Evolutionary conservation across 2,329 filamentous ascomycete genomes (phyloP).

Genomic region (Didymella exigua): DNA sequence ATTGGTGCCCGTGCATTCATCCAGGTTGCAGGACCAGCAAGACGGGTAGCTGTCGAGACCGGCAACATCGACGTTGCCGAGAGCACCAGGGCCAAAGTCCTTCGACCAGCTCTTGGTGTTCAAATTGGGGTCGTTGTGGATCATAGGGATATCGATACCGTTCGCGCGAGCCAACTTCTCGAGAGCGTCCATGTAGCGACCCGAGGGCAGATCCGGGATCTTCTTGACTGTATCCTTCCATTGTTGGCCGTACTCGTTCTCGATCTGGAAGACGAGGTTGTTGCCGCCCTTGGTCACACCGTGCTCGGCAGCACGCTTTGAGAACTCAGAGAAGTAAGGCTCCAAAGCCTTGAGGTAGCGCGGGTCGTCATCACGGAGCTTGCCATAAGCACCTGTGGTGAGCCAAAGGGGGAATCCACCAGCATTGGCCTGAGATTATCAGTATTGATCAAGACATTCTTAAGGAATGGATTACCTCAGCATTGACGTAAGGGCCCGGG

Average conservation of each 20-base stretch:
- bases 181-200: constrained; percentile 64
- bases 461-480: constrained; percentile 53
- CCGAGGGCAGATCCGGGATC: constrained; percentile 56
- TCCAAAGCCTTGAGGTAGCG: constrained; percentile 61
- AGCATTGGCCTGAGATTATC: constrained; percentile 48
- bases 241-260: constrained; percentile 60
- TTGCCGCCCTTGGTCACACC: constrained; percentile 64
- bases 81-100: constrained; percentile 60
- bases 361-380: constrained; percentile 59
- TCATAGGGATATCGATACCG: constrained; percentile 64
- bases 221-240: constrained; percentile 47
- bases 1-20: constrained; percentile 65
- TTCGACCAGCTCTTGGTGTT: constrained; percentile 63
- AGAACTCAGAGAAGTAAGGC: constrained; percentile 60
- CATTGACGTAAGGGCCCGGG: constrained; percentile 68
- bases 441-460: too few species aligned
- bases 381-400: constrained; percentile 64
- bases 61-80: constrained; percentile 61
- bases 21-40: constrained; percentile 69
- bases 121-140: constrained; percentile 66
- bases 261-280: constrained; percentile 62
- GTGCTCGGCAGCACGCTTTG: constrained; percentile 58
- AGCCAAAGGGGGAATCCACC: constrained; percentile 68
- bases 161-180: constrained; percentile 60
- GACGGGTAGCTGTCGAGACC: constrained; percentile 59